Percentiles rank a stretch among this genome's conserved stretches.
Conservation (phyloP, 2,329 filamentous ascomycete species). For the Aspergillus viridinutans region DNA sequence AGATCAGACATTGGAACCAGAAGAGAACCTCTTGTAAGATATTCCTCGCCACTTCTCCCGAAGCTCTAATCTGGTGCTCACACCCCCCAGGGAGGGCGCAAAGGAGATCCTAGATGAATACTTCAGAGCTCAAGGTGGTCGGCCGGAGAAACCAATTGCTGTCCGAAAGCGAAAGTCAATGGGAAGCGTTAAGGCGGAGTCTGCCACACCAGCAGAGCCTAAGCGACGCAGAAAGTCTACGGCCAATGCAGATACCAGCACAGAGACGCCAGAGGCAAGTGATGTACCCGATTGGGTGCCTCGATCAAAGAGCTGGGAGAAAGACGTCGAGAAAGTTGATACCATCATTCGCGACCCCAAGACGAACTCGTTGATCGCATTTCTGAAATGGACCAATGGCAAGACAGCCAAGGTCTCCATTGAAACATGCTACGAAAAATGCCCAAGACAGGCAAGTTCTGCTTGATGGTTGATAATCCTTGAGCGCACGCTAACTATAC, state of each 20-base stretch:
- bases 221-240: conserved; percentile 29
- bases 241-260: conserved; percentile 11
- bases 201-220: conserved; percentile 14
- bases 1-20: conserved; percentile 46
- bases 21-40: conserved; percentile 41
- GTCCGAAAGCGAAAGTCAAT: conserved; percentile 34
- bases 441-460: conserved; percentile 36
- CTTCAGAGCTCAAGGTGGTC: conserved; percentile 39
- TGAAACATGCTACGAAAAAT: conserved; percentile 40
- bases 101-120: conserved; percentile 39
- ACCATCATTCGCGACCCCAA: conserved; percentile 40
- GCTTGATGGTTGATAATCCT: not conserved
- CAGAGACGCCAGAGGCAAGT: conserved; percentile 14
- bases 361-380: conserved; percentile 32
- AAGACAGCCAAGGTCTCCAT: conserved; percentile 41
- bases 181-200: conserved; percentile 23
- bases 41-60: not conserved
- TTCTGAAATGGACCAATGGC: conserved; percentile 43
- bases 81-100: conserved; percentile 33
- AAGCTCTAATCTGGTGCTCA: conserved; percentile 12
- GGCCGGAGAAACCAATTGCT: conserved; percentile 28
- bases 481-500: conserved; percentile 10
- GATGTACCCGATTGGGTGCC: conserved; percentile 35
- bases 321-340: conserved; percentile 38
- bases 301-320: conserved; percentile 41